A percentile compares a stretch with the other conserved stretches of the same genome.
Evolutionary conservation across 306 rosid species (phyloP).

Genomic region (Dryas alaskensis): DNA sequence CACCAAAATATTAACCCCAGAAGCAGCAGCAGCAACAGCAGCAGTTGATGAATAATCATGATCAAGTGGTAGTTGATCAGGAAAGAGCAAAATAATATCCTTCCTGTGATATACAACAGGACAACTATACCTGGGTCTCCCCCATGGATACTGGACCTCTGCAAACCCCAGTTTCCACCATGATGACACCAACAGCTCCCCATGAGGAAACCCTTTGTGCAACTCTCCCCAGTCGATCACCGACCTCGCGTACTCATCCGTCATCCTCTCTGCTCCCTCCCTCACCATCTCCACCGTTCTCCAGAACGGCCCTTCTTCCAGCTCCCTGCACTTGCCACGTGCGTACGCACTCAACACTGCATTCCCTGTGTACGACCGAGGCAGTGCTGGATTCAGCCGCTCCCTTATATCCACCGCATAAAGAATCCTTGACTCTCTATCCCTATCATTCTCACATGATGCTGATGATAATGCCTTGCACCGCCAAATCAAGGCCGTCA

Average conservation of each 20-base stretch:
- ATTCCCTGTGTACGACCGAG: slow-evolving; percentile 41
- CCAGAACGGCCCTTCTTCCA: slow-evolving; percentile 35
- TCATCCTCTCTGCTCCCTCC: slow-evolving; percentile 60
- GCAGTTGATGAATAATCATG: neutral
- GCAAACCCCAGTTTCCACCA: slow-evolving; percentile 81
- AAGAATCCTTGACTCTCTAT: slow-evolving; percentile 47
- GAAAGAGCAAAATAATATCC: slow-evolving; percentile 61
- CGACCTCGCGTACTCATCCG: slow-evolving; percentile 59
- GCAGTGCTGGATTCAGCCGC: slow-evolving; percentile 46
- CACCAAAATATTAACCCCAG: slow-evolving; percentile 51
- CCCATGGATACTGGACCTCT: slow-evolving; percentile 81
- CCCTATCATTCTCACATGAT: slow-evolving; percentile 16
- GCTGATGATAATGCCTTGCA: slow-evolving; percentile 58
- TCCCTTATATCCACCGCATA: slow-evolving; percentile 62
- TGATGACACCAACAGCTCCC: slow-evolving; percentile 71
- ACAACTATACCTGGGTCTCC: slow-evolving; percentile 68
- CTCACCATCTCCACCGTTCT: slow-evolving; percentile 53
- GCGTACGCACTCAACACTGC: slow-evolving; percentile 54
- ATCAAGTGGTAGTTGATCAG: slow-evolving; percentile 33
- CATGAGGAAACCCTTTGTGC: slow-evolving; percentile 59
- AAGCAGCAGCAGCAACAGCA: neutral
- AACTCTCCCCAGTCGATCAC: slow-evolving; percentile 69
- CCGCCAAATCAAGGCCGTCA: slow-evolving; percentile 65
- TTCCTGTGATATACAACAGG: slow-evolving; percentile 56
- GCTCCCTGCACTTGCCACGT: slow-evolving; percentile 31